Evolutionary conservation across 192 early-diverging fungal genomes (phyloP), one percentile per base, ranked within the genome.

Genomic region (Chytriomyces sp.): DNA sequence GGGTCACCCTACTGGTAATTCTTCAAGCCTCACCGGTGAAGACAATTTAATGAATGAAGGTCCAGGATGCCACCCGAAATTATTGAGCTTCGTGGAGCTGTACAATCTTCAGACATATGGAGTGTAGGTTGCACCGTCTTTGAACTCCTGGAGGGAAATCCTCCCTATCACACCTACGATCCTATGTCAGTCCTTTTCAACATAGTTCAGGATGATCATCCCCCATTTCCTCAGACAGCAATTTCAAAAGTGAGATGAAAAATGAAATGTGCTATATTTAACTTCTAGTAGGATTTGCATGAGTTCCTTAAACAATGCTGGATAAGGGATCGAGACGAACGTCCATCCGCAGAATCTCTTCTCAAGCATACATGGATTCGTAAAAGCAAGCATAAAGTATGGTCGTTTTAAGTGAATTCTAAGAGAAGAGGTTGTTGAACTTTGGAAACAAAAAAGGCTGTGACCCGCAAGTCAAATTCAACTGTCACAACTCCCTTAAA

Each of bases 71-170:
- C 84, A 5, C 83, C 83, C 1, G 83, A 84, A 71, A 77, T 84
- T 4, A 99, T 99, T 76, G 91, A 94, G 76, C 83, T 98, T 8
- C 87, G 90, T 52, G 95, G 95, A 10, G 92, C 94, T 4, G 93
- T 89, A 7, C 89, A 89, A 36, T 87, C 90, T 10, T 96, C 95
- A 0, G 96, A 99, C 69, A 95, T 99, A 28, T 99, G 96, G 80
- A 93, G 91, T 64, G 80, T 99, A 25, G 96, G 96, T 37, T 98
- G 95, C 73, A 99, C 96, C 0, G 75, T 95, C 19, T 88, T 99
- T 53, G 96, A 99, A 77, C 79, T 99, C 72, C 77, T 96, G 38
- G 94, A 94, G 5, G 96, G 96, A 38, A 89, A 91, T 55, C 96
- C 96, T 26, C 96, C 95, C 3, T 99, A 96, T 77, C 83, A 89